Base-by-base conservation (phyloP, 768 basidiomycete genomes). In the Hericium rajendrae region DNA sequence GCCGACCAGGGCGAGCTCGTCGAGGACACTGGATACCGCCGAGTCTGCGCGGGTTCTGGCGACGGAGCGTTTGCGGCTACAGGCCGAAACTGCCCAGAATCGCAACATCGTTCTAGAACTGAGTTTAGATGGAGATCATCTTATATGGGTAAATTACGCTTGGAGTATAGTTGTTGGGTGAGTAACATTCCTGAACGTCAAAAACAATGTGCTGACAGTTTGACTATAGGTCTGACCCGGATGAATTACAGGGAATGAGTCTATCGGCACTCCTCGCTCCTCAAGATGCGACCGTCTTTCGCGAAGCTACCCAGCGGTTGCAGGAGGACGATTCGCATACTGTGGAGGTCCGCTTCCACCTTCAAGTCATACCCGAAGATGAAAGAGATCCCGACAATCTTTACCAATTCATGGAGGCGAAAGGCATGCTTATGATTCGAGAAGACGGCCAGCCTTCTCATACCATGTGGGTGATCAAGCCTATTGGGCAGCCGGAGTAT, bases 391-490 rank as follows among this genome's bases (percentile, higher is more conserved):
- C 76, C 40, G 68, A 71, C 10, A 71, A 72, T 6, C 76, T 87
- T 28, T 90, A 83, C 70, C 88, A 91, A 69, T 83, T 82, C 63
- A 93, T 98, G 86, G 94, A 97, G 66, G 97, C 91, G 32, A 95
- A 95, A 68, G 97, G 97, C 16, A 97, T 99, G 97, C 82, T 98
- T 65, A 94, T 98, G 85, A 81, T 91, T 59, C 84, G 94, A 37
- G 84, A 93, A 68, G 87, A 86, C 55, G 88, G 88, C 16, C 80
- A 83, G 59, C 85, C 92, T 13, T 90, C 93, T 15, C 97, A 97
- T 70, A 95, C 94, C 13, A 97, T 97, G 94, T 97, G 94, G 94
- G 93, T 95, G 48, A 83, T 94, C 70, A 92, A 87, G 68, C 91
- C 92, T 37, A 79, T 87, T 57, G 81, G 83, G 43, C 73, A 84